phyloP scores from a whole-genome alignment of 2,329 filamentous ascomycete species.

The Thermothelomyces thermophilus region DNA sequence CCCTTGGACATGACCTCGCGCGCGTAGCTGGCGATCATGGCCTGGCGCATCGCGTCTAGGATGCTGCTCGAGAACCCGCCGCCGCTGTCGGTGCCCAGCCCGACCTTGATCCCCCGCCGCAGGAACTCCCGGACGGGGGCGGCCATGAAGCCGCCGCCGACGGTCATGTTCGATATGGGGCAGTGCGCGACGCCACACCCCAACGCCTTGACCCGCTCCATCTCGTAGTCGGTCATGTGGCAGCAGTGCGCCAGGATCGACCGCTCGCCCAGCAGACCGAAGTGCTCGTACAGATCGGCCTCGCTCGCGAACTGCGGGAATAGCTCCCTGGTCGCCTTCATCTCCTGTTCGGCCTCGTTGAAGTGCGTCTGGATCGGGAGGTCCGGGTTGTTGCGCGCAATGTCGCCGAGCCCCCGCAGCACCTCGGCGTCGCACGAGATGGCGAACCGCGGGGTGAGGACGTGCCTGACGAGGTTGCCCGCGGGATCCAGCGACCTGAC shows the following conservation, averaged over 20 bases:
- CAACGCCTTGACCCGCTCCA: conserved; percentile 38
- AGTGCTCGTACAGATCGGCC: conserved; percentile 52
- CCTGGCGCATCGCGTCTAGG: conserved; percentile 51
- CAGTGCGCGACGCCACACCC: conserved; percentile 58
- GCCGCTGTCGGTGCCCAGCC: conserved; percentile 58
- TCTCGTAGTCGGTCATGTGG: conserved; percentile 52
- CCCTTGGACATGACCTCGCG: conserved; percentile 37
- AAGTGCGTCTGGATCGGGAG: conserved; percentile 61
- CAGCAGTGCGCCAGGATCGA: conserved; percentile 63
- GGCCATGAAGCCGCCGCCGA: conserved; percentile 56
- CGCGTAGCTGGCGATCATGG: conserved; percentile 49
- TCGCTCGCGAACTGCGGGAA: conserved; percentile 53
- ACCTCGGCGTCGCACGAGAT: conserved; percentile 52
- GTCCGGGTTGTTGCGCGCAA: conserved; percentile 41
- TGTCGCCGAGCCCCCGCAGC: conserved; percentile 47
- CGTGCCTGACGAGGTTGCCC: conserved; percentile 39
- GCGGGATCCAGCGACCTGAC: conserved; percentile 40
- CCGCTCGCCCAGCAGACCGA: conserved; percentile 45
- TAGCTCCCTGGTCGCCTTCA: conserved; percentile 45
- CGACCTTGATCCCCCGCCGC: conserved; percentile 54
- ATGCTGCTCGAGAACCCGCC: conserved; percentile 57
- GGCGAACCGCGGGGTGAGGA: conserved; percentile 55
- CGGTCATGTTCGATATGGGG: conserved; percentile 57
- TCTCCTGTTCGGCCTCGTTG: conserved; percentile 57
- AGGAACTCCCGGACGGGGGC: conserved; percentile 54